Percentiles rank a stretch among this genome's conserved stretches.
phyloP scores from a whole-genome alignment of 495 filamentous ascomycete genomes.

The Penicillium taxi region DNA sequence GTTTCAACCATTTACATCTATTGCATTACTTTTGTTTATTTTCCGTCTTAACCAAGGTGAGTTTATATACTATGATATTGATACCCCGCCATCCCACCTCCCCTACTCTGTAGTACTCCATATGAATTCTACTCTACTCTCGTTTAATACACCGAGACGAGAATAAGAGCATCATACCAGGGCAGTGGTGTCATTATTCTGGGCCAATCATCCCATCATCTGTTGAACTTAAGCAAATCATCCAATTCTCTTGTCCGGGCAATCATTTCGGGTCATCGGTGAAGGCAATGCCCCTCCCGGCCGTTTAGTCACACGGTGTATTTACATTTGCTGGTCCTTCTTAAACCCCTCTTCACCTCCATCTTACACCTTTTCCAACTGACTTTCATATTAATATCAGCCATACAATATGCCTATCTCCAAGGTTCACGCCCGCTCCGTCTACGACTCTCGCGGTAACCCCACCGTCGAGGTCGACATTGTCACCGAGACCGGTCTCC shows the following conservation, averaged over 20 bases:
- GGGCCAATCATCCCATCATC: slow-evolving; percentile 18
- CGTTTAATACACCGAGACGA: slow-evolving; percentile 3
- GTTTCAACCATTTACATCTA: background rate
- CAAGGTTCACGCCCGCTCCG: slow-evolving; percentile 96
- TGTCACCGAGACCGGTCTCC: slow-evolving; percentile 90
- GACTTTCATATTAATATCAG: slow-evolving; percentile 18
- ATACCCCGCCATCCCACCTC: slow-evolving; percentile 16
- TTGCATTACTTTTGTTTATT: slow-evolving; percentile 10
- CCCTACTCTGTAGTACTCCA: slow-evolving; percentile 8
- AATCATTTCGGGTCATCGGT: slow-evolving; percentile 44
- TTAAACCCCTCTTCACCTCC: slow-evolving; percentile 15
- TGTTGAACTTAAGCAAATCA: slow-evolving; percentile 20
- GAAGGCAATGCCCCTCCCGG: slow-evolving; percentile 34
- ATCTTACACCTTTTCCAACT: slow-evolving; percentile 21
- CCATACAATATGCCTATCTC: slow-evolving; percentile 76
- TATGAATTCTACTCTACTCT: background rate
- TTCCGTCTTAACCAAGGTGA: slow-evolving; percentile 16
- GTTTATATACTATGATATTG: slow-evolving; percentile 5
- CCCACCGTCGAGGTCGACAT: slow-evolving; percentile 94
- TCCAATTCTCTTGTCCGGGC: slow-evolving; percentile 18
- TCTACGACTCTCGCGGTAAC: slow-evolving; percentile 99
- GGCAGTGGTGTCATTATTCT: slow-evolving; percentile 15
- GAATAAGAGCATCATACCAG: slow-evolving; percentile 13
- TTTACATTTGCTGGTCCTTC: too few relatives aligned
- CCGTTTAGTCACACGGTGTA: slow-evolving; percentile 32